Base-by-base conservation (phyloP, 2,329 filamentous ascomycete genomes). In the Chaetomiaceae sp. region DNA sequence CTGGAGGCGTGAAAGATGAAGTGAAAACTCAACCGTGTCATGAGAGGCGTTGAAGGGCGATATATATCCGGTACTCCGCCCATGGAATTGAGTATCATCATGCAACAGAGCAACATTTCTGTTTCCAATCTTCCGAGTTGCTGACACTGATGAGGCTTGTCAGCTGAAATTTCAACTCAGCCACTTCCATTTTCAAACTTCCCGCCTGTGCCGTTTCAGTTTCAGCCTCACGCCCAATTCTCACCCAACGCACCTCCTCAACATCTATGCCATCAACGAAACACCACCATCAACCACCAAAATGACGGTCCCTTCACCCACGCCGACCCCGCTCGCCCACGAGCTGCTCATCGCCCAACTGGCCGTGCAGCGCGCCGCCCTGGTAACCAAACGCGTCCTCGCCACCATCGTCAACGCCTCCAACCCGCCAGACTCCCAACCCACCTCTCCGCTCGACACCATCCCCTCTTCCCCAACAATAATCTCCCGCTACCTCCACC, bases 321-420 rank as follows among this genome's bases (percentile, higher is more conserved):
- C 77, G 75, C 81, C 31, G 54, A 88, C 95, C 94, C 77, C 55
- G 88, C 95, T 94, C 77, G 76, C 81, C 55, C 82, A 85, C 60
- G 91, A 96, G 75, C 83, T 94, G 63, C 78, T 86, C 65, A 81
- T 95, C 51, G 91, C 91, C 58, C 85, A 92, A 69, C 83, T 96
- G 39, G 91, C 91, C 57, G 91, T 96, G 53, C 90, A 95, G 75
- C 84, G 91, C 60, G 91, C 78, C 47, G 66, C 76, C 54, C 71
- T 78, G 61, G 75, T 79, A 51, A 80, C 78, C 60, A 77, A 77
- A 67, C 70, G 72, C 34, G 77, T 80, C 64, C 80, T 80, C 67
- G 47, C 38, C 12, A n/a, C 44, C 29, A 22, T 25, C n/a, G n/a
- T n/a, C 46, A 49, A 37, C 39, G 22, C 40, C 19, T 2, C 19